A percentile compares a stretch with the other conserved stretches of the same genome.
Conservation (phyloP, 805 yeast species). For the Candida golubevii region DNA sequence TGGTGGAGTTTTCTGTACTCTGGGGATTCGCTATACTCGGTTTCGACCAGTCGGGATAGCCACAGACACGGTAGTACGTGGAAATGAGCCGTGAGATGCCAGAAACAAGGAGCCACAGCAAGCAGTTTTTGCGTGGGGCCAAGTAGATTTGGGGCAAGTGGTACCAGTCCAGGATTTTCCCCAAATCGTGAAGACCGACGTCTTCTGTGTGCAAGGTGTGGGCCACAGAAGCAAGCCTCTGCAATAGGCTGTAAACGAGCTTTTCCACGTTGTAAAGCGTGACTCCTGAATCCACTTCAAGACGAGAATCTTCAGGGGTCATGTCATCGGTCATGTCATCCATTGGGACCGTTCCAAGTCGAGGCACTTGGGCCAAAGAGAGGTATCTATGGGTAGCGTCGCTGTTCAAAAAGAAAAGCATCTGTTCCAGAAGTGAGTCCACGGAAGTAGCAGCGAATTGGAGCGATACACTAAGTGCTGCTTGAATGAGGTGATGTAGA, state of each 20-base stretch:
- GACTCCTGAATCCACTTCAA: neutral
- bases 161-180: constrained; percentile 21
- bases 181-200: constrained; percentile 7
- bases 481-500: constrained; percentile 33
- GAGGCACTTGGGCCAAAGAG: constrained; percentile 21
- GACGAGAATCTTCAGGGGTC: neutral
- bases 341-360: constrained; percentile 19
- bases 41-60: neutral
- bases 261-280: constrained; percentile 19
- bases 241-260: constrained; percentile 22
- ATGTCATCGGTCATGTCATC: neutral
- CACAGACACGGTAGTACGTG: constrained; percentile 27
- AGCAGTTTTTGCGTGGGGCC: constrained; percentile 12
- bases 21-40: too few relatives aligned
- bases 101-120: constrained; percentile 39
- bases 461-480: constrained; percentile 36
- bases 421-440: constrained; percentile 40
- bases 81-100: constrained; percentile 32
- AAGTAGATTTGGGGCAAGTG: constrained; percentile 21
- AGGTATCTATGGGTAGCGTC: constrained; percentile 37
- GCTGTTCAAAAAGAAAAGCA: constrained; percentile 38
- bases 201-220: constrained; percentile 14
- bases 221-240: constrained; percentile 11
- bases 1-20: too few relatives aligned
- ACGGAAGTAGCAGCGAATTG: constrained; percentile 38